Evolutionary conservation across 768 basidiomycete genomes (phyloP).

Genomic region (Lentinus brumalis): DNA sequence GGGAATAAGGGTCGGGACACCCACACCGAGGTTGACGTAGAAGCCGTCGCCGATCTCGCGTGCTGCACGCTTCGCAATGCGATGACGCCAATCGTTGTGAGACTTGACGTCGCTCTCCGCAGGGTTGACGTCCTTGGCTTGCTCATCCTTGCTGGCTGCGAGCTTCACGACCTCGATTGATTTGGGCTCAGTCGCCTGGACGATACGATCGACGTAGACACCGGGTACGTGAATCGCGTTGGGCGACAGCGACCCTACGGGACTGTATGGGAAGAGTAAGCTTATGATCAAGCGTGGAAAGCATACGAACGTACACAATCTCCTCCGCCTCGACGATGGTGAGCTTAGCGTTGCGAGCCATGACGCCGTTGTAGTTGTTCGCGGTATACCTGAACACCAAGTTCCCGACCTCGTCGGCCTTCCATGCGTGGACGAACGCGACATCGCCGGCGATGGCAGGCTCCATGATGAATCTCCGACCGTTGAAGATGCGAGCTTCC

Average conservation of each 20-base stretch:
- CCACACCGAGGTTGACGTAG: constrained; percentile 87
- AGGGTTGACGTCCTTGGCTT: constrained; percentile 10
- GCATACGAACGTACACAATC: constrained; percentile 27
- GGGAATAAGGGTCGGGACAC: constrained; percentile 87
- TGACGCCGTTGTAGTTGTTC: constrained; percentile 82
- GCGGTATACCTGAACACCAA: constrained; percentile 86
- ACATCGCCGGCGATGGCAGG: constrained; percentile 79
- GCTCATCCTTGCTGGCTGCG: constrained; percentile 37
- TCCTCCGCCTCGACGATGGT: constrained; percentile 74
- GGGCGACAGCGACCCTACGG: constrained; percentile 55
- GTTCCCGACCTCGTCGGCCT: constrained; percentile 87
- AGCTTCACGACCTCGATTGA: constrained; percentile 75
- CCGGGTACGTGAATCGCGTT: constrained; percentile 80
- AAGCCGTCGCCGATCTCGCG: constrained; percentile 85
- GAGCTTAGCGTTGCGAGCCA: constrained; percentile 86
- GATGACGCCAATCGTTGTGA: constrained; percentile 42
- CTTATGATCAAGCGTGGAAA: background rate
- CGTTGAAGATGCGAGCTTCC: constrained; percentile 72
- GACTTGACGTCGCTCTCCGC: constrained; percentile 21
- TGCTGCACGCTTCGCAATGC: constrained; percentile 82
- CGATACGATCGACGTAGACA: constrained; percentile 86
- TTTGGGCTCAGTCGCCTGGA: constrained; percentile 72
- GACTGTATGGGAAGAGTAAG: constrained; percentile 13
- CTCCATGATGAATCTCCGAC: constrained; percentile 78
- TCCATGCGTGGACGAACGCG: constrained; percentile 87